Evolutionary conservation across 2,329 filamentous ascomycete genomes (phyloP), one percentile per base, ranked within the genome.

Genomic region (Sclerotinia nivalis): DNA sequence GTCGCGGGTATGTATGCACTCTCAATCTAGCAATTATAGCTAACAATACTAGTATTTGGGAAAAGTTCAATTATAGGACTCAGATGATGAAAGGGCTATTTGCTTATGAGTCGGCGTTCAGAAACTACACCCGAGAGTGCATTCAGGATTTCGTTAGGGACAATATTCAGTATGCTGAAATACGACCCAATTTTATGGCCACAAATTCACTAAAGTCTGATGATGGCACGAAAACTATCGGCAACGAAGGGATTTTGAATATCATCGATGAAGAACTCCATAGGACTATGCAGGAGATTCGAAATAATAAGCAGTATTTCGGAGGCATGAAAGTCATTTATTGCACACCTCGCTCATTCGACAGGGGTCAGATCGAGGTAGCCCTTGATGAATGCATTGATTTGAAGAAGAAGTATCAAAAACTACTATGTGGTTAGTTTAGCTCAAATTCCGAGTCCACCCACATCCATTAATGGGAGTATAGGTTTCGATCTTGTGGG

Each of bases 31-130:
- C n/a, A 61, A 31, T 6, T 56, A n/a, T 28, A 68, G 60, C 72
- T 77, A 64, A 77, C 59, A 31, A 37, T n/a, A 47, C 22, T 71
- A 84, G 84, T 5, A 82, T 84, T 8, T 86, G 84, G 84, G 83
- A 84, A 8, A 82, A 81, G n/a, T 93, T 93, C 78, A 91, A 91
- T 73, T 84, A 85, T 62, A 84, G 89, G 5, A 92, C 90, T 4
- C 84, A 88, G 64, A 89, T 90, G 81, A 91, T 92, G 84, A 92
- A 92, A 76, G 90, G 90, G 0, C 81, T 92, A 0, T 85, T 91
- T 75, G 90, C 89, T 76, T 91, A 91, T 74, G 84, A 88, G 76
- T 83, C 81, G 4, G 88, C 88, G 4, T 91, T 88, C 75, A 81
- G 82, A 60, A 81, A 80, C 77, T 92, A 92, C 74, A 90, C 89